These are phyloP conservation scores for Verbena officinalis DNA, from an alignment of 257 asterid species.

Conservation along the genomic window DNA sequence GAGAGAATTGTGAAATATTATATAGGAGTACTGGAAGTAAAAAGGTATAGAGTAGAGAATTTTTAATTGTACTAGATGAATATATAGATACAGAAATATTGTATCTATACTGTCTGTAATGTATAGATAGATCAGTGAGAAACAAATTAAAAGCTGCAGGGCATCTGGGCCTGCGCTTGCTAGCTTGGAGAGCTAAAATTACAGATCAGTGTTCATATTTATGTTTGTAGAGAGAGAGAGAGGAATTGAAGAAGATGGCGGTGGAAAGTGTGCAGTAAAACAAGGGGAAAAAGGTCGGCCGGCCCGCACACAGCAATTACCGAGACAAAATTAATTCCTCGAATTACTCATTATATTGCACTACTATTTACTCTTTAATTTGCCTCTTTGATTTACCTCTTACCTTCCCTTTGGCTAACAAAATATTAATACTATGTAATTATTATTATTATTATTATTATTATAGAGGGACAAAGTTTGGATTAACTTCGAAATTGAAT, in stretches of 20 bases:
- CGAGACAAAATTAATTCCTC: slow-evolving; percentile 29
- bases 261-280: slow-evolving; percentile 32
- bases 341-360: slow-evolving; percentile 19
- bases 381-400: neutral
- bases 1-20: slow-evolving; percentile 4
- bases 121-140: neutral
- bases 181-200: slow-evolving; percentile 10
- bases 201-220: neutral
- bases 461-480: no score
- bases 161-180: neutral
- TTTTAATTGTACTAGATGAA: no score
- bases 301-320: no score
- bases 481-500: no score
- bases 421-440: neutral
- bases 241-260: slow-evolving; percentile 1
- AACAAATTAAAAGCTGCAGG: no score
- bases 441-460: no score
- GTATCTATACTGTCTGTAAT: neutral
- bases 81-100: neutral
- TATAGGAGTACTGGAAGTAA: neutral
- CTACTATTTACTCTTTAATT: no score
- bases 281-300: slow-evolving; percentile 24
- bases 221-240: neutral
- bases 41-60: no score
- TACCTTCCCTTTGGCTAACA: neutral